Evolutionary conservation across 306 rosid species (phyloP).

Genomic region (Fragaria iinumae): DNA sequence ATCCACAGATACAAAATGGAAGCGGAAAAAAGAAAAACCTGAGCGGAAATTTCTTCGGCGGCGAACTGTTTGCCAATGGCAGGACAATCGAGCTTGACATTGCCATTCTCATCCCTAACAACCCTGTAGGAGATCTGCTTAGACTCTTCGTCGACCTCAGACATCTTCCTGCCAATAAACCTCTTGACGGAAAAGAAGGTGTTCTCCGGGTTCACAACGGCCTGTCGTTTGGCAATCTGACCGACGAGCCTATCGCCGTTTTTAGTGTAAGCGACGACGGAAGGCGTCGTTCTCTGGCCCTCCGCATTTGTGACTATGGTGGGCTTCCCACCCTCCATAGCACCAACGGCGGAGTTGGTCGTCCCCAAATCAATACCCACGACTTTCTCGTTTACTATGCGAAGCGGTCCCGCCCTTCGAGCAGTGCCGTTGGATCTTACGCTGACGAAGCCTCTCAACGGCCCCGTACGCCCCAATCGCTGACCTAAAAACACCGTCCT

Average conservation of each 20-base stretch:
- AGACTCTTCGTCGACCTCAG: slow-evolving; percentile 84
- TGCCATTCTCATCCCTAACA: slow-evolving; percentile 71
- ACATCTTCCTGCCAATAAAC: slow-evolving; percentile 88
- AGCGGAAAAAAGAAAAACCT: slow-evolving; percentile 17
- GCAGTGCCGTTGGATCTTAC: slow-evolving; percentile 11
- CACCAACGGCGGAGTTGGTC: slow-evolving; percentile 80
- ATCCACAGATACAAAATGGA: too few species aligned
- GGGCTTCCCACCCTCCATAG: slow-evolving; percentile 87
- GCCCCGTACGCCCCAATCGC: slow-evolving; percentile 26
- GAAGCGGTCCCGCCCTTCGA: slow-evolving; percentile 37
- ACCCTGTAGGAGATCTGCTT: slow-evolving; percentile 87
- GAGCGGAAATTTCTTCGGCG: slow-evolving; percentile 88
- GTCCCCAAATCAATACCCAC: slow-evolving; percentile 84
- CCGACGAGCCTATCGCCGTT: slow-evolving; percentile 83
- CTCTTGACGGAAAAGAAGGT: slow-evolving; percentile 90
- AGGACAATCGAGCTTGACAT: slow-evolving; percentile 87
- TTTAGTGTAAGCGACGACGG: slow-evolving; percentile 92
- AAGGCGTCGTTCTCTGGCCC: slow-evolving; percentile 86
- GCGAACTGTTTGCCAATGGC: slow-evolving; percentile 78
- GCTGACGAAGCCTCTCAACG: slow-evolving; percentile 33
- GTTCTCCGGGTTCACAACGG: slow-evolving; percentile 84
- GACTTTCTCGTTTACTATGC: slow-evolving; percentile 75
- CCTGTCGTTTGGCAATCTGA: slow-evolving; percentile 90
- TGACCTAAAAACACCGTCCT: slow-evolving; percentile 57
- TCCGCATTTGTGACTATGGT: slow-evolving; percentile 85